Conservation (phyloP, 2,329 filamentous ascomycete genomes). For the Sphaceloma murrayae region DNA sequence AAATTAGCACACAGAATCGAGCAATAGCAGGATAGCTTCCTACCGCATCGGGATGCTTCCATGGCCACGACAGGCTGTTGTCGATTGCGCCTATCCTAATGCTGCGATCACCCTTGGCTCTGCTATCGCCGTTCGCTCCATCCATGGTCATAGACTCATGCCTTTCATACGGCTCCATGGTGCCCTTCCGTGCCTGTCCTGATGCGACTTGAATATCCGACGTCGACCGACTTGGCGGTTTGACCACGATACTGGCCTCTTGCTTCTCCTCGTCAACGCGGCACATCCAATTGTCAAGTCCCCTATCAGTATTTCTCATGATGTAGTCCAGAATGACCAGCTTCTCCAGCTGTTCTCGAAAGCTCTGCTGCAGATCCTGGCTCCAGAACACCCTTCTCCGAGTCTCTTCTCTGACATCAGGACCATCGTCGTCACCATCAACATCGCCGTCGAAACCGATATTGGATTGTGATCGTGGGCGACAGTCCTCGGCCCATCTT, state of each 20-base stretch:
- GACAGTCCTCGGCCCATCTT: slow-evolving; percentile 73
- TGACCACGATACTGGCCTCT: slow-evolving; percentile 74
- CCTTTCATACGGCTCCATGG: slow-evolving; percentile 30
- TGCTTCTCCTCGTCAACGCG: slow-evolving; percentile 81
- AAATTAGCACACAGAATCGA: slow-evolving; percentile 21
- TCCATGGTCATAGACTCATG: slow-evolving; percentile 73
- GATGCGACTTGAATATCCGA: slow-evolving; percentile 20
- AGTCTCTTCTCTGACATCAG: slow-evolving; percentile 27
- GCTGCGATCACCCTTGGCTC: not conserved
- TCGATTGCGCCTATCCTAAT: slow-evolving; percentile 80
- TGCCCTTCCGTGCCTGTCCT: slow-evolving; percentile 30
- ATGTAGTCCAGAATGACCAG: slow-evolving; percentile 97
- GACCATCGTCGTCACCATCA: slow-evolving; percentile 47
- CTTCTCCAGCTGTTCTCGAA: slow-evolving; percentile 92
- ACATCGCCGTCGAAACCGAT: slow-evolving; percentile 31
- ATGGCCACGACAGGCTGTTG: slow-evolving; percentile 96
- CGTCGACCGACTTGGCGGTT: slow-evolving; percentile 59
- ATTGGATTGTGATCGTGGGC: slow-evolving; percentile 40
- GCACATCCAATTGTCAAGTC: slow-evolving; percentile 99
- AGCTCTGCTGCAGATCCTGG: slow-evolving; percentile 75
- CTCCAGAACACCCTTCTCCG: slow-evolving; percentile 66
- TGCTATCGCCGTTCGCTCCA: slow-evolving; percentile 27
- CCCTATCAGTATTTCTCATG: slow-evolving; percentile 96
- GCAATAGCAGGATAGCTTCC: slow-evolving; percentile 37
- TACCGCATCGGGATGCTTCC: slow-evolving; percentile 92